These are phyloP conservation scores for Trypanosoma vivax DNA, from an alignment of 208 protist species.

Conservation along the genomic window DNA sequence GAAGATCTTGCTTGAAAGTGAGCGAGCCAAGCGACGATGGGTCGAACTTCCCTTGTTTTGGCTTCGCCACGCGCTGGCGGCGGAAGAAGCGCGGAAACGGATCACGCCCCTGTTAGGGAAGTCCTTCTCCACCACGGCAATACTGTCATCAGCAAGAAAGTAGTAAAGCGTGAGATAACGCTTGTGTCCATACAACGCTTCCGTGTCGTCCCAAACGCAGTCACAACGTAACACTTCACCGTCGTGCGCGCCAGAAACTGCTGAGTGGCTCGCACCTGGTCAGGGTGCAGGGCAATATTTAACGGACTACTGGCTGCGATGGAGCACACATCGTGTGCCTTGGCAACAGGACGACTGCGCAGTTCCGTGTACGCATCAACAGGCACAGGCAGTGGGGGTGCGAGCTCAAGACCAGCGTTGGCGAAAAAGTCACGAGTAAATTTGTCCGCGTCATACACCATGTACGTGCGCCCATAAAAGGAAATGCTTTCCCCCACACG, in stretches of 20 bases:
- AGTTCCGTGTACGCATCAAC: slow-evolving; percentile 63
- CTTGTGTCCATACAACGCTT: slow-evolving; percentile 81
- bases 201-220: slow-evolving; percentile 93
- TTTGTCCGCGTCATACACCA: slow-evolving; percentile 89
- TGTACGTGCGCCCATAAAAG: slow-evolving; percentile 93
- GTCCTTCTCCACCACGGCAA: slow-evolving; percentile 92
- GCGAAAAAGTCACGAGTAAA: slow-evolving; percentile 91
- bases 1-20: slow-evolving; percentile 81
- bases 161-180: slow-evolving; percentile 95
- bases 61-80: slow-evolving; percentile 78
- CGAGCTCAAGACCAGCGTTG: slow-evolving; percentile 47
- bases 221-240: slow-evolving; percentile 95
- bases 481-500: slow-evolving; percentile 81
- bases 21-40: slow-evolving; percentile 90
- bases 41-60: slow-evolving; percentile 60
- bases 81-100: slow-evolving; percentile 95
- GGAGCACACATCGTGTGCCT: slow-evolving; percentile 74
- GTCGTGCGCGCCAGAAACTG: slow-evolving; percentile 94
- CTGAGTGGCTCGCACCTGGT: slow-evolving; percentile 84
- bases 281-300: slow-evolving; percentile 62
- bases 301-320: slow-evolving; percentile 59
- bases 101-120: slow-evolving; percentile 94
- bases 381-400: slow-evolving; percentile 45
- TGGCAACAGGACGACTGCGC: slow-evolving; percentile 32
- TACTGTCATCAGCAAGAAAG: slow-evolving; percentile 95